Conservation (phyloP, 768 basidiomycete genomes). For the Auricularia heimuer region DNA sequence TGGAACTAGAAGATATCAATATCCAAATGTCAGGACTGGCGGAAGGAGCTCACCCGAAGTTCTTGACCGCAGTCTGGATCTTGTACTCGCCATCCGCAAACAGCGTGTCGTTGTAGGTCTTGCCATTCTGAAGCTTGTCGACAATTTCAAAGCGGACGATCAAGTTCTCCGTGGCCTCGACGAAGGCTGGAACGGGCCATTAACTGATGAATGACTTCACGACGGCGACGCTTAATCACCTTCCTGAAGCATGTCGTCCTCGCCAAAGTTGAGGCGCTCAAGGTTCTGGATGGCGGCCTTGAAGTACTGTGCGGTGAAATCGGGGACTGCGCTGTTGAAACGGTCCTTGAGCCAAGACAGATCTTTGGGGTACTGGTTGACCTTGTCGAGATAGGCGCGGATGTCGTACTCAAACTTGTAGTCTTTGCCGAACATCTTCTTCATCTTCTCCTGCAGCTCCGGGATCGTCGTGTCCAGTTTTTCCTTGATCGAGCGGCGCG, state of each 20-base stretch:
- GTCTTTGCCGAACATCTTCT: slow-evolving; percentile 2
- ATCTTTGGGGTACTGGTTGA: not conserved
- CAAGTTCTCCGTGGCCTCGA: not conserved
- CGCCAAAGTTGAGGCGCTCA: not conserved
- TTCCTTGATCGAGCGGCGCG: not conserved
- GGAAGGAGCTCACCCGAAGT: not conserved
- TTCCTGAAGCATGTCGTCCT: not conserved
- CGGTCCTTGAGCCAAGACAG: not conserved
- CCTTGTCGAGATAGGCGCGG: not conserved
- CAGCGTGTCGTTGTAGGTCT: not conserved
- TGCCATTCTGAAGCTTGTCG: not conserved
- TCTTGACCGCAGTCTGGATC: not conserved
- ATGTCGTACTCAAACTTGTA: slow-evolving; percentile 1
- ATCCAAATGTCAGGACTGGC: not conserved
- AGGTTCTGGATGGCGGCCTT: not conserved
- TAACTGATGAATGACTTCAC: not conserved
- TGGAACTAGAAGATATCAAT: not conserved
- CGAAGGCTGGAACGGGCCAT: not conserved
- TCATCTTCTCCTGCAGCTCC: not conserved
- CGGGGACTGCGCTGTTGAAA: not conserved
- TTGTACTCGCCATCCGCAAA: not conserved
- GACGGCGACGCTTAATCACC: not conserved
- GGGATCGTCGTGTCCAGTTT: not conserved
- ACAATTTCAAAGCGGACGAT: not conserved
- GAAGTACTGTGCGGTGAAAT: not conserved